Evolutionary conservation across 2,329 filamentous ascomycete genomes (phyloP), one percentile per base, ranked within the genome.

Genomic region (Hansfordia pulvinata): DNA sequence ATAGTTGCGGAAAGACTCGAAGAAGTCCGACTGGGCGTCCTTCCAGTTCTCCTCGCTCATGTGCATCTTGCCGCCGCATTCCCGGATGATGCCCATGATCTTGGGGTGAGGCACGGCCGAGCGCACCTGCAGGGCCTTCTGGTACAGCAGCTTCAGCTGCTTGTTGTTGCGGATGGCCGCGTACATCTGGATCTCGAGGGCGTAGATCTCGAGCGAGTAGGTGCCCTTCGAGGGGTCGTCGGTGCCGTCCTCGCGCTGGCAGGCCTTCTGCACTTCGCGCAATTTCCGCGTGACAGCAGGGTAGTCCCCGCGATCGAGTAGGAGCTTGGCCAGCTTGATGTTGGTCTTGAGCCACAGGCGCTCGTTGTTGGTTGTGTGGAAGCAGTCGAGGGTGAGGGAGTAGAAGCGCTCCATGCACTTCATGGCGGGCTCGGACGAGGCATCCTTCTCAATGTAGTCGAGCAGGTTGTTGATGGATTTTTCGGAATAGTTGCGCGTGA

Each of bases 41-140:
- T 90, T 84, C 90, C 90, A 98, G 51, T 96, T 96, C 59, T 96
- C 90, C 63, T 98, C 90, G 52, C 82, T 90, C 90, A 98, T 96
- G 60, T 96, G 86, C 90, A 98, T 98, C 64, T 98, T 98, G 42
- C 90, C 90, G 44, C 90, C 90, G 50, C 90, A 98, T 58, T 98
- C 90, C 29, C 88, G 79, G 47, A 98, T 98, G 50, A 98, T 88
- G 27, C 90, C 90, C 84, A 96, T 94, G 50, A 98, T 93, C 58
- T 93, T 93, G 32, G 90, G 90, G 56, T 98, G 90, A 20, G 90
- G 88, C 9, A 98, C 90, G 0, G 90, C 90, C n/a, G 90, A 96
- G 35, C 84, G 78, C 29, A 98, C 88, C 37, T 80, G 80, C 26
- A 98, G 68, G 5, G 90, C 90, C 34, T 81, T 78, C 50, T 93